Evolutionary conservation across 768 basidiomycete species (phyloP), one percentile per base, ranked within the genome.

Genomic region (Pleurotus pulmonarius): DNA sequence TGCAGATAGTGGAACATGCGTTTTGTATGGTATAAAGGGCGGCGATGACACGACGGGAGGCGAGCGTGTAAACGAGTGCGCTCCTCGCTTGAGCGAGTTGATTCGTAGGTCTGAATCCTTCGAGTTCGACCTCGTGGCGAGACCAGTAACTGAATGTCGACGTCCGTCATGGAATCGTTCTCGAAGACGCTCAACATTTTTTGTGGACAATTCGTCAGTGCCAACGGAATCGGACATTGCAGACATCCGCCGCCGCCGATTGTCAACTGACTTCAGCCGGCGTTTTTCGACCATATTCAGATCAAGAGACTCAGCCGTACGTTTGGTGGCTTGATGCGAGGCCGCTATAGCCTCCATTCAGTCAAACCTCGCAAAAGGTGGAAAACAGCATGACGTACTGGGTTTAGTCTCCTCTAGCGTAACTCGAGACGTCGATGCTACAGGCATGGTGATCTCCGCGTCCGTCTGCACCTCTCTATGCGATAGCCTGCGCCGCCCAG

Each of bases 181-280:
- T 9, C 51, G 18, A 41, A 37, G 51, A 18, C 20, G 11, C 37
- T 53, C 37, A 5, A 53, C n/a, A n/a, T 41, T 53, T 15, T 7
- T n/a, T 2, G 51, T 22, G 22, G 51, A 41, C 3, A 53, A 11
- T 25, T 41, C 39, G 25, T 24, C 51, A 7, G 22, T 24, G 3
- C 38, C n/a, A 9, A 29, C 11, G 9, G 40, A 24, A 20, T 53
- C 51, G 39, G 51, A 13, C 51, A 15, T 43, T n/a, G 18, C 24
- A 11, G 38, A 40, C 38, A 18, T 40, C 24, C 39, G 51, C 39
- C 51, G 51, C 39, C 51, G 51, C 51, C 51, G 51, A 41, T 40
- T 12, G 39, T 25, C 51, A 49, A 49, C 48, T 34, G 48, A 49
- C 51, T 7, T 40, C 22, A 16, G 51, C 38, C 34, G 37, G 11